Percentiles rank a stretch among this genome's conserved stretches.
Conservation (phyloP, 139 green algal species). For the Closterium sp. region DNA sequence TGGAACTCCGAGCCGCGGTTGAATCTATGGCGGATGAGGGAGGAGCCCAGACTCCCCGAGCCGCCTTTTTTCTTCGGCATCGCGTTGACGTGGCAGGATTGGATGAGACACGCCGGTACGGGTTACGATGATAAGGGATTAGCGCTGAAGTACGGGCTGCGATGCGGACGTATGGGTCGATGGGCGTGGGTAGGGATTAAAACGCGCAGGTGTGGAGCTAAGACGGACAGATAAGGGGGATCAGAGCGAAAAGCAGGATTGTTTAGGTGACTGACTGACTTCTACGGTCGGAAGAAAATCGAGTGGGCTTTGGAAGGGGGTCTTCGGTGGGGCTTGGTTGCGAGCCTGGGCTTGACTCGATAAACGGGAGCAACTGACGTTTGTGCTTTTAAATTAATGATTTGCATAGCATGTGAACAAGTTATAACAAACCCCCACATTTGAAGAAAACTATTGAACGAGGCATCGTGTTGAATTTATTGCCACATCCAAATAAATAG, state of each 20-base stretch:
- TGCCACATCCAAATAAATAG: too few relatives aligned
- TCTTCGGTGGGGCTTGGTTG: too few relatives aligned
- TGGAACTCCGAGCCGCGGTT: background rate
- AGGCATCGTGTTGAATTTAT: too few relatives aligned
- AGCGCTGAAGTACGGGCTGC: background rate
- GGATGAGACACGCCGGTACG: background rate
- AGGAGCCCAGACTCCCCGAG: background rate
- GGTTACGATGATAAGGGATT: background rate
- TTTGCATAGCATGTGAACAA: too few relatives aligned
- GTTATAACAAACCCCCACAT: too few relatives aligned
- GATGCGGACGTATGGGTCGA: background rate
- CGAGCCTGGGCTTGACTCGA: too few relatives aligned
- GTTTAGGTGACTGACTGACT: background rate
- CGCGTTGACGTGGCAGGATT: background rate
- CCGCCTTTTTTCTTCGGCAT: background rate
- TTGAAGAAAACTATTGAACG: too few relatives aligned
- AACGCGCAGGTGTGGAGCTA: background rate
- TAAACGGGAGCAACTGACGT: too few relatives aligned
- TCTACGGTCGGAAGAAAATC: too few relatives aligned
- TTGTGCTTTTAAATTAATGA: too few relatives aligned
- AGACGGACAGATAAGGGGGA: too few relatives aligned
- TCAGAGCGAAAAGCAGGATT: background rate
- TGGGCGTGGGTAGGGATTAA: background rate
- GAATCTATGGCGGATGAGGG: slow-evolving; percentile 10
- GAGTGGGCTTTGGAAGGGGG: too few relatives aligned